A percentile compares a stretch with the other conserved stretches of the same genome.
These are phyloP conservation scores for Zygoascus meyerae DNA, from an alignment of 1,139 yeast genomes.

Conservation along the genomic window DNA sequence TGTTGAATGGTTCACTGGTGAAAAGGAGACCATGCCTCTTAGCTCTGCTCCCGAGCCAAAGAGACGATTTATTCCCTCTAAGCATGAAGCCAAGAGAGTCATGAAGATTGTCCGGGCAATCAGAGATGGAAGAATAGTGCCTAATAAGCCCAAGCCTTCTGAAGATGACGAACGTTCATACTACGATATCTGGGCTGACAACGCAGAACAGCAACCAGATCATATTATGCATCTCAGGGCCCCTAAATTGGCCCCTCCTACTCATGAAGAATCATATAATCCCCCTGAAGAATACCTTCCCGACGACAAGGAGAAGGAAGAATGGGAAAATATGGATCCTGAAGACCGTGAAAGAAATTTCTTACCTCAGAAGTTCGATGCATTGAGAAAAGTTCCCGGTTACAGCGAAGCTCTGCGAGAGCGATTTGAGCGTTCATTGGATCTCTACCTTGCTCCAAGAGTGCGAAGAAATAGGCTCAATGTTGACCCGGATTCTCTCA, in stretches of 20 bases:
- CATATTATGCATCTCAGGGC: slow-evolving; percentile 92
- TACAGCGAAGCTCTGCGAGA: slow-evolving; percentile 82
- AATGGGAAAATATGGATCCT: slow-evolving; percentile 70
- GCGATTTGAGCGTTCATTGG: slow-evolving; percentile 89
- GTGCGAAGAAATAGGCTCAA: slow-evolving; percentile 85
- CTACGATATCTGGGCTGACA: slow-evolving; percentile 84
- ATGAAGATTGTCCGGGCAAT: slow-evolving; percentile 96
- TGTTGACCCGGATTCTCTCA: slow-evolving; percentile 91
- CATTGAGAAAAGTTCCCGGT: slow-evolving; percentile 92
- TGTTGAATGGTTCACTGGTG: slow-evolving; percentile 89
- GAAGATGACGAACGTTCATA: slow-evolving; percentile 31
- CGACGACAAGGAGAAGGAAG: slow-evolving; percentile 67
- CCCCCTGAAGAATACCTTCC: slow-evolving; percentile 94
- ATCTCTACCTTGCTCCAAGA: slow-evolving; percentile 92
- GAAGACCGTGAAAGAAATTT: slow-evolving; percentile 73
- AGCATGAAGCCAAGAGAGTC: slow-evolving; percentile 90
- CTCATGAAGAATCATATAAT: slow-evolving; percentile 92
- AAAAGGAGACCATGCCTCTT: slow-evolving; percentile 84
- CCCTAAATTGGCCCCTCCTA: slow-evolving; percentile 93
- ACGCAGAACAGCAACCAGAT: slow-evolving; percentile 50
- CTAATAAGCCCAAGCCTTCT: slow-evolving; percentile 50
- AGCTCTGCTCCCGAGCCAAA: slow-evolving; percentile 95
- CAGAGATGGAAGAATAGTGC: slow-evolving; percentile 89
- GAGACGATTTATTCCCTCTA: slow-evolving; percentile 92
- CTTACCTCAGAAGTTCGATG: slow-evolving; percentile 72